Conservation (phyloP, 257 asterid species). For the Henckelia pumila region DNA sequence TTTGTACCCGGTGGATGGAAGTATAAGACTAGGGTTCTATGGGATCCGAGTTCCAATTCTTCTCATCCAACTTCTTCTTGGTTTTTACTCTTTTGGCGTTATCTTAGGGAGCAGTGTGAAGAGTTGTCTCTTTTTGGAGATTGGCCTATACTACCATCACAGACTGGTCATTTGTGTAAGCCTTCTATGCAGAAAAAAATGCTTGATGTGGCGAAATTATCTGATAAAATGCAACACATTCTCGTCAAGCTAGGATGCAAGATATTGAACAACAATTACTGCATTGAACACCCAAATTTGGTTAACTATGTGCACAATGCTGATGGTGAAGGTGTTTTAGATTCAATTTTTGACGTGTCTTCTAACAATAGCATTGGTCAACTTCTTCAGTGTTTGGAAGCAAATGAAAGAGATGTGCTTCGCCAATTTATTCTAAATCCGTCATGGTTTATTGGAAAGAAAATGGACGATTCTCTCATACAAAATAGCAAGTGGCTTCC, state of each 20-base stretch:
- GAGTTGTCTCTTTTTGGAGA: conserved; percentile 70
- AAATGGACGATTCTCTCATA: conserved; percentile 70
- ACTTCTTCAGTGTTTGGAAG: conserved; percentile 67
- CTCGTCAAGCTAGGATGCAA: conserved; percentile 84
- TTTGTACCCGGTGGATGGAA: conserved; percentile 84
- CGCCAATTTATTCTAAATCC: conserved; percentile 77
- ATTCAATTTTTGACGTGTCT: conserved; percentile 72
- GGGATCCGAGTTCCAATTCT: conserved; percentile 65
- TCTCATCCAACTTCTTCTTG: conserved; percentile 67
- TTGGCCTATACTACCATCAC: conserved; percentile 93
- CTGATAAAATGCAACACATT: conserved; percentile 58
- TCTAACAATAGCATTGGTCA: conserved; percentile 52
- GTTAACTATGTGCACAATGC: conserved; percentile 57
- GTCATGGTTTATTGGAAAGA: conserved; percentile 70
- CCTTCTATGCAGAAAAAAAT: conserved; percentile 62
- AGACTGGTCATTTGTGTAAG: conserved; percentile 66
- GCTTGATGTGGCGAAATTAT: conserved; percentile 54
- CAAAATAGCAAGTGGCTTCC: conserved; percentile 90
- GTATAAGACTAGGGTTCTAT: conserved; percentile 51
- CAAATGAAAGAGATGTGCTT: conserved; percentile 79
- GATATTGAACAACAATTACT: conserved; percentile 55
- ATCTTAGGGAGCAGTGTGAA: conserved; percentile 60
- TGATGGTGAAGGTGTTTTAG: conserved; percentile 71
- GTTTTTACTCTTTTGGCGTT: conserved; percentile 84
- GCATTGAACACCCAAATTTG: conserved; percentile 69